phyloP scores from a whole-genome alignment of 164 flowering plant species.

The Nymphaea thermarum region DNA sequence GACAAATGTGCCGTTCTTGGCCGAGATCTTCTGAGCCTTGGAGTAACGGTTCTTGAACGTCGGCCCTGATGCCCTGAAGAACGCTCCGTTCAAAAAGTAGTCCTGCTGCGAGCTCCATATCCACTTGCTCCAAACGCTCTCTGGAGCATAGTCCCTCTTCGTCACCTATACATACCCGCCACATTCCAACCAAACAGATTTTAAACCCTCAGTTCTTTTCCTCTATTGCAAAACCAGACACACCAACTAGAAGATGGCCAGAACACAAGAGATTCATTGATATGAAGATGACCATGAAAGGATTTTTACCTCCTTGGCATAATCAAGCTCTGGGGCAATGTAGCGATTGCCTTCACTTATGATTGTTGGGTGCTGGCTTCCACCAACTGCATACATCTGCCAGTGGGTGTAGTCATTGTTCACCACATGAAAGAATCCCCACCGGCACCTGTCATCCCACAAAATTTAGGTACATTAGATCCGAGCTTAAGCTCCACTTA shows the following conservation, averaged over 20 bases:
- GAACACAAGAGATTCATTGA: neutral
- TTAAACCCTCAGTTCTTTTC: neutral
- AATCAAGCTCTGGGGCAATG: conserved; percentile 36
- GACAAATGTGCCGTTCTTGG: conserved; percentile 48
- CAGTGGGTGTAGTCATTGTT: conserved; percentile 91
- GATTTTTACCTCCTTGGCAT: conserved; percentile 47
- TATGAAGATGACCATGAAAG: neutral
- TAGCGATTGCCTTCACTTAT: conserved; percentile 81
- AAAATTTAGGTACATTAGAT: too few species aligned
- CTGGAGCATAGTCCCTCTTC: conserved; percentile 34
- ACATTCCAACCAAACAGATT: neutral
- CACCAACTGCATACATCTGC: conserved; percentile 89
- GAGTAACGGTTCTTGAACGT: neutral
- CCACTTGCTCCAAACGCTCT: conserved; percentile 54
- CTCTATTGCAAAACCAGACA: too few species aligned
- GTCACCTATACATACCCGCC: conserved; percentile 29
- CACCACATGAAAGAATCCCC: conserved; percentile 72
- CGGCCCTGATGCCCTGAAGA: conserved; percentile 42
- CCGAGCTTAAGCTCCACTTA: too few species aligned
- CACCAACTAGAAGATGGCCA: too few species aligned
- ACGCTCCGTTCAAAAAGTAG: conserved; percentile 61
- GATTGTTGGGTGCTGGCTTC: conserved; percentile 70
- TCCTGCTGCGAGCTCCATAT: conserved; percentile 71
- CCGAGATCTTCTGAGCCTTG: conserved; percentile 22
- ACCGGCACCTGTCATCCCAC: conserved; percentile 24